Evolutionary conservation across 2,329 filamentous ascomycete genomes (phyloP), one percentile per base, ranked within the genome.

Genomic region (Mycocentrospora acerina): DNA sequence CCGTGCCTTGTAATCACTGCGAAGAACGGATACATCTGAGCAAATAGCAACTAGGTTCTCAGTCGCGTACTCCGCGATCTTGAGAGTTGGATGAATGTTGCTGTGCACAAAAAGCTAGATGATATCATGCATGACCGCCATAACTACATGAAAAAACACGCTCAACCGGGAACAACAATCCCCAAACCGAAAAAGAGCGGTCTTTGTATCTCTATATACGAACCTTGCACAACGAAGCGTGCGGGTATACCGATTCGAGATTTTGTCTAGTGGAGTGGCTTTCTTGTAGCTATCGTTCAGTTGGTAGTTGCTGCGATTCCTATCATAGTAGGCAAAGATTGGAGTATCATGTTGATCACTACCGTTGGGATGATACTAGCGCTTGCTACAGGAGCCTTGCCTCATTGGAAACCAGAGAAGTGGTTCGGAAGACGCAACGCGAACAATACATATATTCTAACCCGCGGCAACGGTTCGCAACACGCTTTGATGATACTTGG

Each of bases 21-120:
- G n/a, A n/a, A n/a, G n/a, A n/a, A 38, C 25, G 46, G 46, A 9
- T 34, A 50, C 6, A 28, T 31, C 6, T 40, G 48, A 5, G 35
- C 27, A 6, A 55, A 52, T 24, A 25, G 25, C 19, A 37, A 30
- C 12, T 55, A 48, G 51, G 34, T 55, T 4, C 32, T 55, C 3
- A 42, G 48, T 7, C 48, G 51, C 33, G 24, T 51, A 5, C 25
- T 55, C 10, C 37, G 51, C 4, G 51, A 55, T 32, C 45, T 42
- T 36, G 52, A 52, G 36, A 18, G 29, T 29, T 51, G 44, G 44
- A 47, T 45, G 48, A 29, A 26, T 17, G 24, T 15, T 25, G 29
- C 19, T 14, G 33, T 42, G 7, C 33, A 36, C 14, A 28, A 32
- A 2, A 34, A 37, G 24, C 18, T 44, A 5, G 19, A 32, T 17